Evolutionary conservation across 768 basidiomycete species (phyloP).

Genomic region (Xanthoconium stramineum): DNA sequence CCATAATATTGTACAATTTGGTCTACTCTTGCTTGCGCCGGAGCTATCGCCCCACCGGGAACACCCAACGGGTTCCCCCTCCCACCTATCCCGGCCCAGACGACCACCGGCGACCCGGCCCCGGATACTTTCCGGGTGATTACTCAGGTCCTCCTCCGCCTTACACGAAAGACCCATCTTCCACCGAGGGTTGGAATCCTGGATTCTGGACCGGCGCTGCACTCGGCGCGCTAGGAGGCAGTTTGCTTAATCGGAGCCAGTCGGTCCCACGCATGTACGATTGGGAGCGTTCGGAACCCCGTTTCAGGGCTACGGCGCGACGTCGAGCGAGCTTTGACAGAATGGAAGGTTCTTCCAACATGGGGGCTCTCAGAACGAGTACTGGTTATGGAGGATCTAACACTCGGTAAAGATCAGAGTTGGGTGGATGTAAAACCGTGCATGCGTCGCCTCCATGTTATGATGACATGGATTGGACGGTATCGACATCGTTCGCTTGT

Average conservation of each 20-base stretch:
- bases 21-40: slow-evolving; percentile 51
- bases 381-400: slow-evolving; percentile 79
- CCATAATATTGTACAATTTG: slow-evolving; percentile 55
- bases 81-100: slow-evolving; percentile 31
- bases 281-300: slow-evolving; percentile 51
- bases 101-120: slow-evolving; percentile 22
- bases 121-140: slow-evolving; percentile 54
- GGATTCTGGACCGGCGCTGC: slow-evolving; percentile 88
- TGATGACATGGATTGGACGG: background rate
- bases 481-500: background rate
- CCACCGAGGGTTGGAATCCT: slow-evolving; percentile 47
- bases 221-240: slow-evolving; percentile 66
- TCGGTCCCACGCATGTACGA: slow-evolving; percentile 41
- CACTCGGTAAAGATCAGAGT: slow-evolving; percentile 47
- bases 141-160: slow-evolving; percentile 53
- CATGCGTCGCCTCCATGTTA: background rate
- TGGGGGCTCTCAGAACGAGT: slow-evolving; percentile 71
- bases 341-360: slow-evolving; percentile 64
- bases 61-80: slow-evolving; percentile 27
- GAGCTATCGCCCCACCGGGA: slow-evolving; percentile 28
- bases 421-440: background rate
- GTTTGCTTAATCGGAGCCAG: slow-evolving; percentile 44
- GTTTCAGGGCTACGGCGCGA: slow-evolving; percentile 24
- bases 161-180: slow-evolving; percentile 42
- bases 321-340: slow-evolving; percentile 41